phyloP scores from a whole-genome alignment of 345 rosid genomes.

The Brassica incana region DNA sequence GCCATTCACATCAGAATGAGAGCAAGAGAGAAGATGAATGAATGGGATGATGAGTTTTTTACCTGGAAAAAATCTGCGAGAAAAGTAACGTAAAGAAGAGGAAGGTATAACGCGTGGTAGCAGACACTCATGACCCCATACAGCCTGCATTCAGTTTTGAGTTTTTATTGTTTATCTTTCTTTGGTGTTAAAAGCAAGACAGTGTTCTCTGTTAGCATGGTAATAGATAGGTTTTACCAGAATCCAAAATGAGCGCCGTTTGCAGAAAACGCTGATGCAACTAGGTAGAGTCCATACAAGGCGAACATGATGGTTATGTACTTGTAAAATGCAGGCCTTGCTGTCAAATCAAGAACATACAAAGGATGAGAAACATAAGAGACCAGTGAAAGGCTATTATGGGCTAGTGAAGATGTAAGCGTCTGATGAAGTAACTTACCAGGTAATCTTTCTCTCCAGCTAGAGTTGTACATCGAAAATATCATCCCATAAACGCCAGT shows the following conservation, averaged over 20 bases:
- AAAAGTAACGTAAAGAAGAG: conserved; percentile 71
- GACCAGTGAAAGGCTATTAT: not conserved
- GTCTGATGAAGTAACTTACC: conserved; percentile 49
- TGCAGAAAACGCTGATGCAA: conserved; percentile 66
- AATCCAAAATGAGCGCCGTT: conserved; percentile 67
- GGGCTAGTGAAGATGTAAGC: not conserved
- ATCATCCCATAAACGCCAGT: conserved; percentile 73
- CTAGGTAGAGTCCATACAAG: conserved; percentile 59
- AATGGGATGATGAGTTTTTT: not conserved
- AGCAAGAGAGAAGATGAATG: not conserved
- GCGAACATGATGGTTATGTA: conserved; percentile 64
- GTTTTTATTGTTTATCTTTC: not conserved
- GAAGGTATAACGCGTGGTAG: conserved; percentile 86
- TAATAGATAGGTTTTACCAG: conserved; percentile 53
- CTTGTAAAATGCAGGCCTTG: conserved; percentile 87
- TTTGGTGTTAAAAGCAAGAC: not conserved
- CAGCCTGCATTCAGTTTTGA: conserved; percentile 55
- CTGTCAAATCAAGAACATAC: conserved; percentile 46
- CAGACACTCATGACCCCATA: conserved; percentile 62
- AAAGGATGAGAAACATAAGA: conserved; percentile 6
- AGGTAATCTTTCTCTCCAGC: conserved; percentile 83
- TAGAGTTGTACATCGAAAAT: conserved; percentile 73
- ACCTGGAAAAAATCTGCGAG: conserved; percentile 96
- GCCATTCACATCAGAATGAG: not conserved
- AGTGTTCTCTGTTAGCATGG: not conserved